Evolutionary conservation across 306 rosid genomes (phyloP).

Genomic region (Casuarina glauca): DNA sequence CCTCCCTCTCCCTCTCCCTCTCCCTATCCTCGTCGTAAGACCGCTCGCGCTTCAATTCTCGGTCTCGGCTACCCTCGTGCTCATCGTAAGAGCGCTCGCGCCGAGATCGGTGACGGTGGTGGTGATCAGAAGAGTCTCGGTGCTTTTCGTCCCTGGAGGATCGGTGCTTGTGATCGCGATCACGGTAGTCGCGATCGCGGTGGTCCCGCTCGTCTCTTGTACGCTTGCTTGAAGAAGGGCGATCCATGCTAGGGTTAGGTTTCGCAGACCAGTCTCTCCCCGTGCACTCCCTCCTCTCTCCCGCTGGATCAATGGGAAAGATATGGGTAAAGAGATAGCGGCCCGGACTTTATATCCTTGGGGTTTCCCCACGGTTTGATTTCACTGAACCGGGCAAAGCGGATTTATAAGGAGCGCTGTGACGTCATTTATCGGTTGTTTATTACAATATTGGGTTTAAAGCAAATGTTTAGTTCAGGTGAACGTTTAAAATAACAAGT

Average conservation of each 20-base stretch:
- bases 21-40: conserved; percentile 25
- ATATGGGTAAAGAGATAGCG: background rate
- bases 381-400: background rate
- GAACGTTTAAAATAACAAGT: too few species aligned
- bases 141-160: conserved; percentile 28
- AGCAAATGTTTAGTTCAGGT: too few species aligned
- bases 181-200: conserved; percentile 31
- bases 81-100: conserved; percentile 47
- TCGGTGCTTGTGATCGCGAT: conserved; percentile 18
- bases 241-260: conserved; percentile 65
- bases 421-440: background rate
- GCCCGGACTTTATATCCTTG: background rate
- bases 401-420: background rate
- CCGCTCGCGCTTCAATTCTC: conserved; percentile 44
- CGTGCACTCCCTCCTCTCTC: conserved; percentile 4
- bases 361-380: background rate
- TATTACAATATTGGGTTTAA: too few species aligned
- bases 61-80: conserved; percentile 24
- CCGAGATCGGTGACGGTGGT: conserved; percentile 53
- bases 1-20: conserved; percentile 38
- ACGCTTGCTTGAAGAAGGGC: conserved; percentile 42
- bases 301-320: background rate
- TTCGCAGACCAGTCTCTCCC: background rate
- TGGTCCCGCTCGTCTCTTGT: conserved; percentile 53
- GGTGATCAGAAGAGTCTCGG: conserved; percentile 48